Base-by-base conservation (phyloP, 129 eudicot genomes). In the Helianthus tuberosus region DNA sequence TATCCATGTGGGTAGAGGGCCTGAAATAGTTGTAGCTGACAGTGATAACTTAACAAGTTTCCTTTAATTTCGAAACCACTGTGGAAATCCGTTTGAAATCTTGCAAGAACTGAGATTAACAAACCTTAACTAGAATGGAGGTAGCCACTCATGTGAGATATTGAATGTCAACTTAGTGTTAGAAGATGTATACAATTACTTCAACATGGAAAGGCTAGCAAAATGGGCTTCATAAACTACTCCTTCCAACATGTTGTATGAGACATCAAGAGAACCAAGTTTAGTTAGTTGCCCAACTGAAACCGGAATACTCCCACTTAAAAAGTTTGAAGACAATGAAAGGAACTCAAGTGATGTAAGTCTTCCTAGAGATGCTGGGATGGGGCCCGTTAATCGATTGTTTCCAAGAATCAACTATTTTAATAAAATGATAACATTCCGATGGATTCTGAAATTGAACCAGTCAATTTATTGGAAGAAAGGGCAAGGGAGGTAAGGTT, bases 81-180 rank as follows among this genome's bases (percentile, higher is more conserved):
- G 8, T 11, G 84, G 84, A 59, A 80, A 79, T 0, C 25, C 43
- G 0, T 66, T 58, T 4, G 27, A 74, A 2, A 79, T 46, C 62
- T 55, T 55, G 62, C 62, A 55, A 55, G 35, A 55, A 3, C 32
- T 20, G 5, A 55, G 62, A 55, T 20, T 27, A 16, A 55, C 3
- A 0, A 0, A 2, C 3, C n/a, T 17, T 20, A 55, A 55, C 8
- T 55, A 32, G 32, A 55, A 55, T 20, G 23, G 23, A 20, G 23
- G 23, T 55, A 20, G 5, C 62, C 62, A 55, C 35, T 55, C 62
- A 55, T 4, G 11, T 17, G 62, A 55, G 1, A 55, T 10, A 8
- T 55, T 17, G 5, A 55, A 55, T 7, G 62, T 55, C 32, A 55
- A 55, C 62, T 8, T 20, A 17, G 2, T 8, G 62, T 55, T 55